Conservation (phyloP, 2,329 filamentous ascomycete species). For the Chaetomium sp. region DNA sequence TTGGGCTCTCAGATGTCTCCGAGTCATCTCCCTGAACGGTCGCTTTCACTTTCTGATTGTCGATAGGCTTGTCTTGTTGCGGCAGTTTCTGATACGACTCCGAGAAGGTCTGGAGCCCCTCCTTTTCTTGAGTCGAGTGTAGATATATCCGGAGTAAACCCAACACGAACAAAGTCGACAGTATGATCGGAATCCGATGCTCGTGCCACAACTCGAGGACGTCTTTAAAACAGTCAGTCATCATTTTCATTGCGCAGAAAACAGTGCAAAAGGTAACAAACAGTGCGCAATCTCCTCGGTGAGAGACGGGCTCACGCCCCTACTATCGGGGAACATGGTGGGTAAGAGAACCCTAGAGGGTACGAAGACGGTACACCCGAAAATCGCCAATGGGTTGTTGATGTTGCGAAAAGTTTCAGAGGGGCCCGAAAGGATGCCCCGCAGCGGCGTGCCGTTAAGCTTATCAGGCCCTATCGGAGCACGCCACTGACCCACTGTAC, state of each 20-base stretch:
- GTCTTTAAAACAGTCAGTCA: constrained; percentile 14
- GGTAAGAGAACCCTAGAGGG: not conserved
- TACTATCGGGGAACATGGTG: constrained; percentile 14
- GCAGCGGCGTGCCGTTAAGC: constrained; percentile 5
- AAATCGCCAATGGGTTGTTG: not conserved
- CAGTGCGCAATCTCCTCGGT: constrained; percentile 7
- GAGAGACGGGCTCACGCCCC: constrained; percentile 11
- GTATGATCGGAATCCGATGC: constrained; percentile 39
- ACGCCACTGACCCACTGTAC: not conserved
- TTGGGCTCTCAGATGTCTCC: not conserved
- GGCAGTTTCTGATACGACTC: constrained; percentile 27
- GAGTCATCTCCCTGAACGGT: constrained; percentile 14
- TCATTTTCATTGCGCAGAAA: not conserved
- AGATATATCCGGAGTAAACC: constrained; percentile 38
- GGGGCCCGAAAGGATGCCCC: constrained; percentile 9
- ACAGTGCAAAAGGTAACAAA: not conserved
- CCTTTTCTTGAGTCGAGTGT: constrained; percentile 30
- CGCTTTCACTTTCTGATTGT: constrained; percentile 9
- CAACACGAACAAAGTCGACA: constrained; percentile 34
- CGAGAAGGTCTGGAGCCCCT: constrained; percentile 33
- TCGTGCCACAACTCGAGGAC: constrained; percentile 36
- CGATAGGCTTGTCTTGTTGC: not conserved
- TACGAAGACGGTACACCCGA: constrained; percentile 1
- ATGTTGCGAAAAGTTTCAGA: constrained; percentile 10
- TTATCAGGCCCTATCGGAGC: constrained; percentile 1